phyloP scores from a whole-genome alignment of 306 rosid species.

The Fragaria nilgerrensis region DNA sequence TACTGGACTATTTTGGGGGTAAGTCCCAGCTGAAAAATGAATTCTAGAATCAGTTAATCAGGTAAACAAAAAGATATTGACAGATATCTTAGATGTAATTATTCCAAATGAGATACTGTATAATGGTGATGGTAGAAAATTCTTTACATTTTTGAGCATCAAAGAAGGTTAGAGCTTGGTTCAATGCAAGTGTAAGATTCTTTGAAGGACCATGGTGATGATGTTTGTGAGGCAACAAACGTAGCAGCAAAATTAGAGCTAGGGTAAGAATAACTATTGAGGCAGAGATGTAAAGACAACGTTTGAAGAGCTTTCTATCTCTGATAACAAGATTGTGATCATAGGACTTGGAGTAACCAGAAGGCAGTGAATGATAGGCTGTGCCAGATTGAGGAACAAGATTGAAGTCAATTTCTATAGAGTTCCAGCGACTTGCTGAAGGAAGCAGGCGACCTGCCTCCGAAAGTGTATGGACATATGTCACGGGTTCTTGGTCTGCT shows the following conservation, averaged over 20 bases:
- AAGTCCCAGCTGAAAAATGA: constrained; percentile 54
- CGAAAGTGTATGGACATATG: constrained; percentile 42
- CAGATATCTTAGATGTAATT: neutral
- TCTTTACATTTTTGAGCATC: constrained; percentile 76
- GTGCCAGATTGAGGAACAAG: constrained; percentile 37
- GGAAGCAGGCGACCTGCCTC: constrained; percentile 56
- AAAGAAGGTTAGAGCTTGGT: constrained; percentile 69
- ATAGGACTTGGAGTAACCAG: constrained; percentile 50
- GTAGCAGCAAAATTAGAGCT: constrained; percentile 37
- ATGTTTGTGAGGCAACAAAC: constrained; percentile 46
- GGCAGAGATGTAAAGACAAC: constrained; percentile 39
- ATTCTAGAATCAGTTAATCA: constrained; percentile 5
- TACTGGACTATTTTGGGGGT: constrained; percentile 55
- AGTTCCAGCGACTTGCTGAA: constrained; percentile 56
- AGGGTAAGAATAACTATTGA: constrained; percentile 28
- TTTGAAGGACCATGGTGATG: constrained; percentile 37
- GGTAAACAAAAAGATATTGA: neutral
- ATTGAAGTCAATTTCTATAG: constrained; percentile 38
- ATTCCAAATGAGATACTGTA: neutral
- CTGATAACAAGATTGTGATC: constrained; percentile 52
- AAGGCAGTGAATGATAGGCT: constrained; percentile 51
- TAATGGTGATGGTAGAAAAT: neutral
- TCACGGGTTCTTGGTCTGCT: constrained; percentile 31
- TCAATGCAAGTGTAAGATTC: constrained; percentile 56
- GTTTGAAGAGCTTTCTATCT: constrained; percentile 37